Evolutionary conservation across 208 protist species (phyloP).

Genomic region (Phytomonas serpens): DNA sequence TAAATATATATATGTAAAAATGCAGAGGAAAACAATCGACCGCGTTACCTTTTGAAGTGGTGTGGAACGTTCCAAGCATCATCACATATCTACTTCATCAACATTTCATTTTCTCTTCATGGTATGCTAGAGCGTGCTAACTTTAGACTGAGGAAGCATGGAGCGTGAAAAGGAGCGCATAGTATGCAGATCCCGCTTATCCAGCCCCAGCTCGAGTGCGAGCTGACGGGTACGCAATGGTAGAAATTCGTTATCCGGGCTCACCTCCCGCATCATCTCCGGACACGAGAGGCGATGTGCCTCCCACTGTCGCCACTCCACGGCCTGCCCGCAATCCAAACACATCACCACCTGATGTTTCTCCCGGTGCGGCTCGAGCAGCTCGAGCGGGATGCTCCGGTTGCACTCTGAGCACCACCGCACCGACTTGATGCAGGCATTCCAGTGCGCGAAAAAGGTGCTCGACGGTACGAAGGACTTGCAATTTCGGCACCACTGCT

Average conservation of each 20-base stretch:
- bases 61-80: background rate
- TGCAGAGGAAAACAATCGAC: background rate
- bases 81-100: background rate
- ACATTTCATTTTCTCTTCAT: background rate
- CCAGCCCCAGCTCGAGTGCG: constrained; percentile 76
- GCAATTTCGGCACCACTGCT: constrained; percentile 90
- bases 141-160: constrained; percentile 7
- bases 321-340: constrained; percentile 72
- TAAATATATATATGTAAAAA: constrained; percentile 7
- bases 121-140: background rate
- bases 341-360: constrained; percentile 89
- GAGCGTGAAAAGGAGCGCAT: constrained; percentile 49
- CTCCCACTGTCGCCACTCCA: constrained; percentile 90
- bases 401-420: constrained; percentile 84
- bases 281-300: constrained; percentile 75
- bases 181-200: constrained; percentile 85
- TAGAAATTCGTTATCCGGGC: constrained; percentile 80
- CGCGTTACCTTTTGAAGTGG: background rate
- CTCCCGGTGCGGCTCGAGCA: constrained; percentile 76
- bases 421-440: constrained; percentile 54
- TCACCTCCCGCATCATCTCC: constrained; percentile 86
- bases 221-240: constrained; percentile 80
- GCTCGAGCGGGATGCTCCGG: constrained; percentile 64
- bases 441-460: constrained; percentile 74
- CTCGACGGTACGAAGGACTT: constrained; percentile 65